Base-by-base conservation (phyloP, 2,329 filamentous ascomycete genomes). In the Ophiocordyceps unilateralis region DNA sequence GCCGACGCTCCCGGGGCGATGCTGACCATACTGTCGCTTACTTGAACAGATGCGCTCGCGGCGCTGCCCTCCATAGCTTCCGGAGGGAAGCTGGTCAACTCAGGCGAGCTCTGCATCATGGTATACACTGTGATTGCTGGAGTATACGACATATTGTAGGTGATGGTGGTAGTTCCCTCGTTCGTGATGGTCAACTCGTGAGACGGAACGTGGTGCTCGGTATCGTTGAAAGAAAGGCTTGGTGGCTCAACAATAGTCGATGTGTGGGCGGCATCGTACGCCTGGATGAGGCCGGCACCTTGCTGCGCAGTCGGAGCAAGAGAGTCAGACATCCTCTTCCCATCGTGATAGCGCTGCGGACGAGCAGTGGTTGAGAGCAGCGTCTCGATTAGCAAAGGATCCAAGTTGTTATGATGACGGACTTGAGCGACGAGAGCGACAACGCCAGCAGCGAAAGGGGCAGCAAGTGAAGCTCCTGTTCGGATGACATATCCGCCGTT, bases 161-260 rank as follows among this genome's bases (percentile, higher is more conserved):
- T 69, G 41, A 75, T 55, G 0, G 62, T 55, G 21, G 62, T 59
- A 15, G 56, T 56, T 39, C 69, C 71, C 5, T 62, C 61, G 60
- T 81, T 81, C 50, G 57, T 64, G 48, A 81, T 63, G 34, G 62
- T 67, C 52, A 81, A 76, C 48, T 67, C 66, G 38, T 67, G 59
- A 2, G 59, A 61, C 11, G 61, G 55, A 39, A 55, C 54, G 47
- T 76, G 69, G 61, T 79, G 55, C 48, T 73, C 70, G 0, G 74
- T 76, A 54, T 81, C 76, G 53, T 81, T 80, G 59, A 80, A 78
- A 4, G 72, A 67, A 14, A 81, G 57, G 54, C 68, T 72, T n/a
- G 70, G 70, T 10, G 65, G 67, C 50, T 67, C 69, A 19, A 80
- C 59, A 12, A 72, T 51, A 2, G 69, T 68, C 2, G 64, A 72